Evolutionary conservation across 1,284 basidiomycete species (phyloP), one percentile per base, ranked within the genome.

Genomic region (Bondarzewia mesenterica): DNA sequence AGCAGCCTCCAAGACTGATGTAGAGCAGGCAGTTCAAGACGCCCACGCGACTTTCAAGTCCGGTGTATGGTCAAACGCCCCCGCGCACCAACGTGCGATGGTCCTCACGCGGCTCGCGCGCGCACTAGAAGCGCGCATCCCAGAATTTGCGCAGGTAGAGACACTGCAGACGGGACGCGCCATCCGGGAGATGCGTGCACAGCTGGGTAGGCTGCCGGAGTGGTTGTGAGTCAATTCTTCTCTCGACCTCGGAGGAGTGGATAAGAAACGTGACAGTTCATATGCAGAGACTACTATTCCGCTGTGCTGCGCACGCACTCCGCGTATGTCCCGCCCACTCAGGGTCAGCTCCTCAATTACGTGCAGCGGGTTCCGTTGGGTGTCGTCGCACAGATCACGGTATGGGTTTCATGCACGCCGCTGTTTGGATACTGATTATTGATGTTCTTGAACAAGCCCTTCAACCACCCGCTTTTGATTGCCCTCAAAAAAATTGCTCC

Each of bases 401-500:
- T 85, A 26, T 51, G 70, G 51, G 20, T 12, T 46, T 10, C 12
- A 26, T n/a, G 7, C 27, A 10, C 22, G 23, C 42, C 27, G 12
- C 47, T 42, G 20, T 25, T 14, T 42, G 21, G 12, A 15, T 4
- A 15, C 12, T 18, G 38, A 21, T 40, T 10, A 5, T 40, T 2
- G 4, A 40, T 27, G 15, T 26, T 2, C 22, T n/a, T 22, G 16
- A 25, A 23, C 35, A 48, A 89, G 84, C 86, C 88, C 1, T 91
- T 89, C 63, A 89, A 91, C 56, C 85, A 90, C 57, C 89, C 89
- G 2, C 67, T 91, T 14, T 61, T 91, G 23, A 92, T 92, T 52
- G 86, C 87, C 2, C 61, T 91, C 44, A 92, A 92, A 71, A 92
- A 92, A 65, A 82, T 92, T 51, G 86, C 85, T 0, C 86, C 88